Evolutionary conservation across 2,329 filamentous ascomycete species (phyloP), one percentile per base, ranked within the genome.

Genomic region (Fusarium gaditjirri): DNA sequence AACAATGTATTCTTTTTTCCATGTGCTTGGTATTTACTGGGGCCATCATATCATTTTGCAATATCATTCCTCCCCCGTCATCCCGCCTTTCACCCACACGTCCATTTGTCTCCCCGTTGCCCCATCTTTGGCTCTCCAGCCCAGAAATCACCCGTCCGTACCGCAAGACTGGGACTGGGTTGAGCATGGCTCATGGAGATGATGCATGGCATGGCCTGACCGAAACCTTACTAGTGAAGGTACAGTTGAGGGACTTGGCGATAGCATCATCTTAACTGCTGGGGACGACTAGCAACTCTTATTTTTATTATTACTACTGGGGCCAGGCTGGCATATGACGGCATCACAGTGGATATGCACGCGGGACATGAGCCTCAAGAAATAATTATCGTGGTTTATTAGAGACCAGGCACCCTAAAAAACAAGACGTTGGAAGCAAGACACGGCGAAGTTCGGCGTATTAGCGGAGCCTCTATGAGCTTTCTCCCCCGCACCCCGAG

Each of bases 401-500:
- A 36, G 36, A 57, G 52, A 64, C 41, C 47, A 64, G 41, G 23
- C 43, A 41, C 35, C 35, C 23, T 36, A 60, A 35, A 44, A 61
- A 57, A 46, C 61, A 64, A 63, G 63, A 56, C 57, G 63, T 73
- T 73, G 72, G 46, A 64, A 61, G 39, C 61, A 53, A 60, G 53
- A 61, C 52, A 54, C 71, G 65, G 66, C 71, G 39, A 68, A 61
- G 73, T 68, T 76, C 75, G 75, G 75, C 75, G 73, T 76, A 77
- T 77, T 77, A 76, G 75, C 75, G 75, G 75, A 76, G 75, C 71
- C 61, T 69, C 57, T 57, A 57, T 52, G 53, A 44, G 64, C 42
- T 66, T 67, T 72, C 70, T 75, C 74, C 74, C 74, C 74, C 74
- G 74, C 74, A 76, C 72, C 70, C 68, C 68, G 67, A 71, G 60